Conservation (phyloP, 2,329 filamentous ascomycete species). For the Paecilomyces fulvus region DNA sequence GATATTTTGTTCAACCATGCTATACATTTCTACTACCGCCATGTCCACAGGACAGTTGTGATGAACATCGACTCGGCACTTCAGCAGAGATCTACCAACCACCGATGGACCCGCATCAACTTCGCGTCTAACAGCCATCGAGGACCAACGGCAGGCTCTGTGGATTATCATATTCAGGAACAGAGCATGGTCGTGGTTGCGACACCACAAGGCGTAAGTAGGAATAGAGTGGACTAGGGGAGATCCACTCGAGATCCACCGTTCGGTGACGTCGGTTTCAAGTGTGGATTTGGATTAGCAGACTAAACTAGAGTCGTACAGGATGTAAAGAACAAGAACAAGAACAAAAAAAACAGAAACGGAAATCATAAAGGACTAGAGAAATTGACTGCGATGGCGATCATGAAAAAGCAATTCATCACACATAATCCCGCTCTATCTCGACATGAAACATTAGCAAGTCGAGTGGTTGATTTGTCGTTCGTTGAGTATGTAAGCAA, state of each 20-base stretch:
- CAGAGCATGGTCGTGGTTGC: not conserved
- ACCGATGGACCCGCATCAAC: not conserved
- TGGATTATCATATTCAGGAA: not conserved
- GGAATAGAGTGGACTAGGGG: not conserved
- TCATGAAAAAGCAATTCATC: not conserved
- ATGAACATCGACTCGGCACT: not conserved
- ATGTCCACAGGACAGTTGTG: not conserved
- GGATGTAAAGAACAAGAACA: not conserved
- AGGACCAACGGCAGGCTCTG: not conserved
- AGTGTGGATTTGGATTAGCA: not conserved
- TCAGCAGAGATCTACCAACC: not conserved
- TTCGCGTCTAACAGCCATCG: not conserved
- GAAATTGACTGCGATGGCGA: not conserved
- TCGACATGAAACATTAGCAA: not conserved
- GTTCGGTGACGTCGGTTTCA: not conserved
- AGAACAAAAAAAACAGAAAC: too few relatives aligned
- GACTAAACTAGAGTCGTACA: not conserved
- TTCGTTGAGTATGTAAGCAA: not conserved
- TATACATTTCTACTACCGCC: not conserved
- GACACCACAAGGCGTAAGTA: not conserved
- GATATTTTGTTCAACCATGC: not conserved
- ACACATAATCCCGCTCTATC: not conserved
- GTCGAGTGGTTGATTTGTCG: not conserved
- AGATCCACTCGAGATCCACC: not conserved
- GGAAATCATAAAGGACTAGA: not conserved